Percentiles rank a stretch among this genome's conserved stretches.
Evolutionary conservation across 2,329 filamentous ascomycete species (phyloP).

Genomic region (Cladobotryum protrusum): DNA sequence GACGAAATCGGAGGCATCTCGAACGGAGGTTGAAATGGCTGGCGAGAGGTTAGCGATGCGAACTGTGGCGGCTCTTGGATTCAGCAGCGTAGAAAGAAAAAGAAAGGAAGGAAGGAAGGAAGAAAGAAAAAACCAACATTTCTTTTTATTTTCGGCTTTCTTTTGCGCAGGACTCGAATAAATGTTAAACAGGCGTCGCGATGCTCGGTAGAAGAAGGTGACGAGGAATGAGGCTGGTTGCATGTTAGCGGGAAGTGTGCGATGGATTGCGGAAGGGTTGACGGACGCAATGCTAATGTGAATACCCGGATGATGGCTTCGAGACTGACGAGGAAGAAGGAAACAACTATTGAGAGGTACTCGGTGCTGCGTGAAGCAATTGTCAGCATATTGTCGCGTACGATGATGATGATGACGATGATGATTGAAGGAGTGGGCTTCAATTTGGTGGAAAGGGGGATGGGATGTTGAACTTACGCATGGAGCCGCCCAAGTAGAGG

Average conservation of each 20-base stretch:
- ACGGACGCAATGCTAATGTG: slow-evolving; percentile 78
- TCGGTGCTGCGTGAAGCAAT: slow-evolving; percentile 53
- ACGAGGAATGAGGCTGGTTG: slow-evolving; percentile 70
- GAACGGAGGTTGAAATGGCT: slow-evolving; percentile 69
- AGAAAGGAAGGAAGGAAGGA: background rate
- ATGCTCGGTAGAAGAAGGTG: slow-evolving; percentile 73
- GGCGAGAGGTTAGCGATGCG: background rate
- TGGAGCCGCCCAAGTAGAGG: slow-evolving; percentile 48
- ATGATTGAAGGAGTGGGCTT: no score
- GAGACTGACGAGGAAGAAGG: slow-evolving; percentile 73
- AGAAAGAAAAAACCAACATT: slow-evolving; percentile 37
- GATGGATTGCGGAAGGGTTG: slow-evolving; percentile 4
- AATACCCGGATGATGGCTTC: slow-evolving; percentile 80
- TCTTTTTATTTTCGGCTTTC: slow-evolving; percentile 61
- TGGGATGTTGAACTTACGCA: slow-evolving; percentile 33
- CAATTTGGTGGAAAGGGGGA: no score
- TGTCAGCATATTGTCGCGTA: slow-evolving; percentile 3
- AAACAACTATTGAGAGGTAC: slow-evolving; percentile 80
- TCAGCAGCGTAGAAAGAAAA: slow-evolving; percentile 17
- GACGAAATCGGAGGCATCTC: slow-evolving; percentile 83
- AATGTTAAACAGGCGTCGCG: slow-evolving; percentile 74
- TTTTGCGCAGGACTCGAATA: slow-evolving; percentile 66
- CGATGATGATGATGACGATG: no score
- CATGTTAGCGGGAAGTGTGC: slow-evolving; percentile 16
- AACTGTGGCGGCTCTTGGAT: slow-evolving; percentile 45